Evolutionary conservation across 495 filamentous ascomycete genomes (phyloP).

Genomic region (Xanthoparmelia taractica): DNA sequence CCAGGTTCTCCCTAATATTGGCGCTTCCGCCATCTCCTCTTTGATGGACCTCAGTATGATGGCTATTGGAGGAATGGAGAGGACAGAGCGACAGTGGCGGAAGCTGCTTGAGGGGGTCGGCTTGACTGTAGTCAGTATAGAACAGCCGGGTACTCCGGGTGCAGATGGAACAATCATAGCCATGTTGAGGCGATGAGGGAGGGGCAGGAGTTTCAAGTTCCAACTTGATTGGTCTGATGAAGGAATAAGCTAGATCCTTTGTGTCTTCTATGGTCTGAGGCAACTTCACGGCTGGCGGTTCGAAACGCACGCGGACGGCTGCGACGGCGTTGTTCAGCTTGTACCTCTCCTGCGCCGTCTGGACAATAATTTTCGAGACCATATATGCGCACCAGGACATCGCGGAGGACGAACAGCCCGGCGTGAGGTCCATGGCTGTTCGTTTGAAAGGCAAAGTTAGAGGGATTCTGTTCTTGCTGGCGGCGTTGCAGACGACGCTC

Average conservation of each 20-base stretch:
- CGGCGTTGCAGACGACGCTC: background rate
- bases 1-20: background rate
- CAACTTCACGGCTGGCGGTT: too few relatives aligned
- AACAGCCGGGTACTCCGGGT: background rate
- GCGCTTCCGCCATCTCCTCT: background rate
- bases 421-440: constrained; percentile 5
- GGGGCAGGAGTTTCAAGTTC: too few relatives aligned
- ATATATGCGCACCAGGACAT: constrained; percentile 11
- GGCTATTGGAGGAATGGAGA: constrained; percentile 5
- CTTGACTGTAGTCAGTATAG: background rate
- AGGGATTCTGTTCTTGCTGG: background rate
- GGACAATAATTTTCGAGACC: constrained; percentile 5
- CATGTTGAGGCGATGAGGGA: background rate
- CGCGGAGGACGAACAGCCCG: background rate
- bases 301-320: background rate
- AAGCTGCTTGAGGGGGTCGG: constrained; percentile 3
- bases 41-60: constrained; percentile 11
- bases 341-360: background rate
- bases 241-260: too few relatives aligned
- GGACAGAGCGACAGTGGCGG: constrained; percentile 6
- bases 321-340: background rate
- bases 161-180: background rate
- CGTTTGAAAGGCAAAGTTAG: constrained; percentile 7
- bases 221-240: too few relatives aligned
- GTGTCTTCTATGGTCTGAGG: too few relatives aligned